These are phyloP conservation scores for Yamadazyma jaroonii DNA, from an alignment of 1,139 yeast genomes.

Conservation along the genomic window DNA sequence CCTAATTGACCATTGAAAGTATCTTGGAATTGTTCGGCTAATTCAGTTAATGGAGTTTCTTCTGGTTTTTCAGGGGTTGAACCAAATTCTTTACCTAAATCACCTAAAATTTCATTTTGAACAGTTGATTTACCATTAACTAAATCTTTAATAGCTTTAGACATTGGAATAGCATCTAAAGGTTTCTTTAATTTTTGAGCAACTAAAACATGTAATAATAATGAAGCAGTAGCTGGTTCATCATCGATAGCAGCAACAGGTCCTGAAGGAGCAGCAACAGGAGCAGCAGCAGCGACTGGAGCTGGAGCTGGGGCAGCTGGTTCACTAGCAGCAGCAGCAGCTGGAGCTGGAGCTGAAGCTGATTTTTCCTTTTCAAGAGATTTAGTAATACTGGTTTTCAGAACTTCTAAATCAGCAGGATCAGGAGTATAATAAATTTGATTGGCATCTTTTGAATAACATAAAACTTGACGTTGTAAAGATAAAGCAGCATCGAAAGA, in stretches of 20 bases:
- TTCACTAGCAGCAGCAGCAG: constrained; percentile 39
- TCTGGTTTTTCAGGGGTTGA: constrained; percentile 98
- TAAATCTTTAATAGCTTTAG: constrained; percentile 92
- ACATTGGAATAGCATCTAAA: constrained; percentile 77
- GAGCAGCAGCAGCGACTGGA: constrained; percentile 58
- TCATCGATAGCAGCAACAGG: constrained; percentile 85
- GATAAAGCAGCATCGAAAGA: constrained; percentile 97
- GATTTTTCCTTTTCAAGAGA: constrained; percentile 16
- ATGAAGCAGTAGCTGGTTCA: constrained; percentile 81
- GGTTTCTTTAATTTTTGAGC: constrained; percentile 95
- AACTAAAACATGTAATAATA: constrained; percentile 82
- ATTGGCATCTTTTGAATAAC: constrained; percentile 93
- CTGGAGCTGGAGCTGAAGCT: constrained; percentile 29
- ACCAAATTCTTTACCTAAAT: constrained; percentile 96
- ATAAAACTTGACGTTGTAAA: constrained; percentile 92
- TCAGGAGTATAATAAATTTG: constrained; percentile 96
- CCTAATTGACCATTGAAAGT: constrained; percentile 86
- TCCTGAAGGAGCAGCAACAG: constrained; percentile 62
- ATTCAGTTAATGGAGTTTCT: constrained; percentile 92
- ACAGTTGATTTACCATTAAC: constrained; percentile 98
- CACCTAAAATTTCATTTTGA: constrained; percentile 97
- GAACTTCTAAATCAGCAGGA: constrained; percentile 53
- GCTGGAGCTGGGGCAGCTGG: constrained; percentile 50
- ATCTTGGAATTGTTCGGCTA: constrained; percentile 94
- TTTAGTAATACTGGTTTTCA: constrained; percentile 27